Evolutionary conservation across 768 basidiomycete genomes (phyloP).

Genomic region (Xanthoconium stramineum): DNA sequence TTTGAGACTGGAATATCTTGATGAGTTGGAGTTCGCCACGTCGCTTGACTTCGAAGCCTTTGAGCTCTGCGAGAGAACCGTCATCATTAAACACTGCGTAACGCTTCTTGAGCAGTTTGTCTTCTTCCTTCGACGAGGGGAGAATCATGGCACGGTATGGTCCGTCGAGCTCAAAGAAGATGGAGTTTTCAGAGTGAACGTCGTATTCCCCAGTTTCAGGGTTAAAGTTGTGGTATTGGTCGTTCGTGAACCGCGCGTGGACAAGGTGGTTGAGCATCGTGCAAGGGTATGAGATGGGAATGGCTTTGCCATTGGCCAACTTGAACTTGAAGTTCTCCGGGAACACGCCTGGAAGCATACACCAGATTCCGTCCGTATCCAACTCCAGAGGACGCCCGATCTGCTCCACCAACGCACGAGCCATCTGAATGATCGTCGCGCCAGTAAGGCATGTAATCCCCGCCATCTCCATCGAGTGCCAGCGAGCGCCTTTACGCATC

Average conservation of each 20-base stretch:
- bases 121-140: conserved; percentile 98
- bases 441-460: conserved; percentile 98
- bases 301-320: conserved; percentile 79
- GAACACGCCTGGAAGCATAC: conserved; percentile 97
- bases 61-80: conserved; percentile 94
- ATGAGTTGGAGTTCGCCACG: conserved; percentile 96
- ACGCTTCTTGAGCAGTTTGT: conserved; percentile 96
- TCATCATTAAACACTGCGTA: conserved; percentile 99
- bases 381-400: conserved; percentile 96
- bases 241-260: conserved; percentile 91
- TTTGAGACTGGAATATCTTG: conserved; percentile 98
- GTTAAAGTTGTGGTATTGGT: conserved; percentile 95
- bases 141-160: conserved; percentile 99
- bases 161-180: conserved; percentile 98
- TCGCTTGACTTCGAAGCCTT: conserved; percentile 98
- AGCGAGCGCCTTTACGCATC: conserved; percentile 98
- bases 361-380: conserved; percentile 99
- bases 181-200: conserved; percentile 93
- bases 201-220: conserved; percentile 79
- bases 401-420: conserved; percentile 93
- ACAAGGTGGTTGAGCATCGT: conserved; percentile 99
- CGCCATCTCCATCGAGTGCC: conserved; percentile 99
- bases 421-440: conserved; percentile 98
- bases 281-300: conserved; percentile 93
- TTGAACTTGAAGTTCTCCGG: conserved; percentile 98